Evolutionary conservation across 2,329 filamentous ascomycete species (phyloP).

Genomic region (Lizonia empirigonia): DNA sequence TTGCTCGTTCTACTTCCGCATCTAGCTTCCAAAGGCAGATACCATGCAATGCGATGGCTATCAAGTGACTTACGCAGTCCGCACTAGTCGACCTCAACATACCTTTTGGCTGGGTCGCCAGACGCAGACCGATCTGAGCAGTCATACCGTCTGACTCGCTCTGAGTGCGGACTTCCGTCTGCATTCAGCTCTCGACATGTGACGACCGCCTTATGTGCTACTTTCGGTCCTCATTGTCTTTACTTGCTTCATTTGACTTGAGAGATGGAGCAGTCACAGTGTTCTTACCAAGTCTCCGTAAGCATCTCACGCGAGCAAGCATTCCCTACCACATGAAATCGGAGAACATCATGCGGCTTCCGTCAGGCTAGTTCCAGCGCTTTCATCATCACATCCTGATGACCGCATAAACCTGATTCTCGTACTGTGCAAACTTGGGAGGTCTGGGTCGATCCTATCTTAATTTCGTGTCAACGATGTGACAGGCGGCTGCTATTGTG

Average conservation of each 20-base stretch:
- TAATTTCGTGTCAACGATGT: background rate
- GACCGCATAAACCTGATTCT: conserved; percentile 24
- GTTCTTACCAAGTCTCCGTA: conserved; percentile 15
- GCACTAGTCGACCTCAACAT: conserved; percentile 3
- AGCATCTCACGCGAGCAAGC: conserved; percentile 25
- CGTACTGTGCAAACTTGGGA: conserved; percentile 9
- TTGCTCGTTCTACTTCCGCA: background rate
- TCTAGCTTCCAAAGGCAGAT: conserved; percentile 6
- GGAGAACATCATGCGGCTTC: background rate
- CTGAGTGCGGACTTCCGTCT: background rate
- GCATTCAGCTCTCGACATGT: background rate
- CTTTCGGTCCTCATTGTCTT: background rate
- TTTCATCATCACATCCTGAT: conserved; percentile 12
- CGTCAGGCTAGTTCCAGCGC: background rate
- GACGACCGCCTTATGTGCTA: background rate
- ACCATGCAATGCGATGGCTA: background rate
- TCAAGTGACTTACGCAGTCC: conserved; percentile 4
- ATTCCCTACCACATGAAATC: conserved; percentile 12
- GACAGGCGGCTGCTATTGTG: conserved; percentile 1
- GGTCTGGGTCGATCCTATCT: background rate
- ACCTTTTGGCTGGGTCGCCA: background rate
- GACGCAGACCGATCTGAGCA: background rate
- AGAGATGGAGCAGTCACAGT: conserved; percentile 2
- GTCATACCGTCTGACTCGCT: background rate
- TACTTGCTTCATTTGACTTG: background rate